These are phyloP conservation scores for Aspergillus chevalieri DNA, from an alignment of 2,329 filamentous ascomycete species.

Conservation along the genomic window DNA sequence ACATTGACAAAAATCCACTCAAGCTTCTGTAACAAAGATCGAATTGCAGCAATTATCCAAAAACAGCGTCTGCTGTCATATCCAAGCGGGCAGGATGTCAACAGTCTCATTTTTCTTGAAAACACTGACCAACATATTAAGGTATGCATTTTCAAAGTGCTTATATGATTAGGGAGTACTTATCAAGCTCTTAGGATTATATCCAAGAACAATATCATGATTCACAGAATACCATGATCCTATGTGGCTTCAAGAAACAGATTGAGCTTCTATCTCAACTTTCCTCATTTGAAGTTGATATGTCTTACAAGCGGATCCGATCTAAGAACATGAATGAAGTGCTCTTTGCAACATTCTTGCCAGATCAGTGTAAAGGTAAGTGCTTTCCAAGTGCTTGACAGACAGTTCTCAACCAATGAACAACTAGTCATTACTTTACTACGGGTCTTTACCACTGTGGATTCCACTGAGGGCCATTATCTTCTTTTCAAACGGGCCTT, in stretches of 20 bases:
- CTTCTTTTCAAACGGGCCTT: neutral
- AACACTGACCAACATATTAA: neutral
- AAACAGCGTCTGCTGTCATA: neutral
- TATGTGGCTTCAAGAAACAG: neutral
- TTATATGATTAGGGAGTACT: neutral
- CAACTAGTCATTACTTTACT: neutral
- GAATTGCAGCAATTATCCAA: neutral
- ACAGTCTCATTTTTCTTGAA: neutral
- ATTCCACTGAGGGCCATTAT: neutral
- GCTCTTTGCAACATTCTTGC: neutral
- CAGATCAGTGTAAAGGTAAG: neutral
- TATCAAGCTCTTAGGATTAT: neutral
- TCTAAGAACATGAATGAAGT: neutral
- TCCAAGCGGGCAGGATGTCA: neutral
- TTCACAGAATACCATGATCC: neutral
- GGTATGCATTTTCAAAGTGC: neutral
- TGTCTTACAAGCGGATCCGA: neutral
- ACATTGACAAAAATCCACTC: neutral
- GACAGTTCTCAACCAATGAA: neutral
- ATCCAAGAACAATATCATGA: neutral
- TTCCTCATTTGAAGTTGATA: neutral
- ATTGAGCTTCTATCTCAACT: neutral
- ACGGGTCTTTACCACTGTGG: neutral
- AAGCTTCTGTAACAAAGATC: neutral
- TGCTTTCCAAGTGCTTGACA: neutral